These are phyloP conservation scores for Zygoascus hellenicus DNA, from an alignment of 1,139 yeast genomes.

Conservation along the genomic window DNA sequence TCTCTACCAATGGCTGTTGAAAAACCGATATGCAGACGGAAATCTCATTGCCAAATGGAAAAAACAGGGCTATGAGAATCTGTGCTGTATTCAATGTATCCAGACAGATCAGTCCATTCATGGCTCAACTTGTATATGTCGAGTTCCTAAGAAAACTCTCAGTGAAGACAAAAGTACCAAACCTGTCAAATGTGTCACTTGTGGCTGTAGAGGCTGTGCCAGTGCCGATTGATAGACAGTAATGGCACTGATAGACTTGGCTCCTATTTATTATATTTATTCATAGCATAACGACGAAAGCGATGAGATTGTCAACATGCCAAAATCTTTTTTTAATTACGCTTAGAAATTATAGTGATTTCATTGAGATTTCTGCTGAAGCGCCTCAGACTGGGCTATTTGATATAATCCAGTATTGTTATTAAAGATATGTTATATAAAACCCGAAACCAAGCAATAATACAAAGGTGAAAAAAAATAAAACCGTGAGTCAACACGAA, in stretches of 20 bases:
- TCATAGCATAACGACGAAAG: not conserved
- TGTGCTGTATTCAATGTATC: constrained; percentile 81
- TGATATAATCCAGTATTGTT: no score
- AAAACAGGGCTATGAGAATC: constrained; percentile 79
- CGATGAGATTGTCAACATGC: no score
- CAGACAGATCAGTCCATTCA: constrained; percentile 58
- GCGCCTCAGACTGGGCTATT: no score
- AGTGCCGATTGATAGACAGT: constrained; percentile 51
- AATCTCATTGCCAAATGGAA: constrained; percentile 85
- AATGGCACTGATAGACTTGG: not conserved
- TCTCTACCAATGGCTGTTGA: constrained; percentile 71
- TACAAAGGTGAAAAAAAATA: constrained; percentile 9
- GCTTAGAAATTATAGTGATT: no score
- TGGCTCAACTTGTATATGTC: constrained; percentile 70
- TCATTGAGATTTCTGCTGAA: no score
- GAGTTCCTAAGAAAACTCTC: constrained; percentile 63
- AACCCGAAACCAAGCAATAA: not conserved
- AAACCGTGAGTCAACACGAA: not conserved
- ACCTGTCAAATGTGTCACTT: constrained; percentile 62
- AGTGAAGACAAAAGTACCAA: constrained; percentile 24
- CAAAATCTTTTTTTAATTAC: no score
- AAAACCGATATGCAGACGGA: constrained; percentile 62
- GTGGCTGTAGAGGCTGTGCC: constrained; percentile 89
- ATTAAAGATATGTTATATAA: no score
- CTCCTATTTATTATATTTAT: not conserved